Evolutionary conservation across 192 early-diverging fungal genomes (phyloP), one percentile per base, ranked within the genome.

Genomic region (Dissophora ornata): DNA sequence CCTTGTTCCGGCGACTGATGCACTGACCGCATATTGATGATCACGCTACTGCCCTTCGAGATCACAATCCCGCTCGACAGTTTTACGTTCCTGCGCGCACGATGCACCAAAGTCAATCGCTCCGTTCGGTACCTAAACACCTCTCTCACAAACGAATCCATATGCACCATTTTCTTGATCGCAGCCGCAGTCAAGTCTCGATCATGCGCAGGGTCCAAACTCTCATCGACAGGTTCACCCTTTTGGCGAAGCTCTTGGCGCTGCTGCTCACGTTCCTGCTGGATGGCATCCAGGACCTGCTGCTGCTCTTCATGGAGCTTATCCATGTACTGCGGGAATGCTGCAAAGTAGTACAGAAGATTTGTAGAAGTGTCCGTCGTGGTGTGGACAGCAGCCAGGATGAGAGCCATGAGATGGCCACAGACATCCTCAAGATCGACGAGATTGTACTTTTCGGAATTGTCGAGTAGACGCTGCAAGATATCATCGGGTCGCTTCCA

Each of bases 71-170:
- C 82, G 26, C 59, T 80, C 18, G 65, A 67, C 41, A 83, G 42
- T 3, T 46, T 77, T 2, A 66, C 26, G 54, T 63, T 65, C 59
- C 67, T 68, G 42, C 74, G 82, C 11, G 71, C 62, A 1, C 41
- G 28, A 30, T 67, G 71, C 15, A 19, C 19, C 34, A 80, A 25
- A 0, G 10, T 54, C 34, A 78, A 30, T 7, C 51, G 67, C 10
- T 53, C 46, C 0, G 62, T 70, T 22, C 79, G 44, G 34, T 41
- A 63, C 28, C 82, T 40, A 29, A 83, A 69, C 1, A 69, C 48
- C 47, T 83, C 82, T 28, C 82, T 61, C 11, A 80, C 30, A 45
- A 73, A 80, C 2, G 73, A 79, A 30, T 83, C 82, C 53, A 83
- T 66, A 24, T 83, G 62, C 11, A 79, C 79, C 63, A 83, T 55